Conservation (phyloP, 306 rosid genomes). For the Quercus glauca region DNA sequence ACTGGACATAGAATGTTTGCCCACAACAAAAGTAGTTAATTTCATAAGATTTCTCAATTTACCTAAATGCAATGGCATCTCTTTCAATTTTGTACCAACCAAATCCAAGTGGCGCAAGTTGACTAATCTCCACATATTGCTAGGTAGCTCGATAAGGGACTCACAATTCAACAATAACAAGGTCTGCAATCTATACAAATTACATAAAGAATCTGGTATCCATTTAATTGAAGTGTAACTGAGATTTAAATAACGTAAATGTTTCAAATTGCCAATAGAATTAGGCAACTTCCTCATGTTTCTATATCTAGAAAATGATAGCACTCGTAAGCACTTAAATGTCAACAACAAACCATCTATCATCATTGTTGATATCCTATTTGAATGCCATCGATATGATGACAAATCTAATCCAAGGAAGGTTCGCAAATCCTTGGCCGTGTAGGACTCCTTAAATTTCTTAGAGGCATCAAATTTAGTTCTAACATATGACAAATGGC, state of each 20-base stretch:
- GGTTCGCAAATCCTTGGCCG: background rate
- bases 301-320: background rate
- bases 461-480: background rate
- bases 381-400: rapidly evolving
- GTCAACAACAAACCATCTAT: rapidly evolving
- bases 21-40: no score
- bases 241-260: constrained; percentile 15
- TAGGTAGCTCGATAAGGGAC: no score
- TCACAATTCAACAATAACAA: rapidly evolving
- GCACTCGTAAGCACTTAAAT: background rate
- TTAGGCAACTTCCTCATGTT: background rate
- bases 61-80: no score
- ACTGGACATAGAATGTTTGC: no score
- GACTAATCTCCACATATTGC: no score
- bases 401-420: background rate
- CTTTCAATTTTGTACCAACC: no score
- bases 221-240: background rate
- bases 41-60: no score
- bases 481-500: constrained; percentile 3
- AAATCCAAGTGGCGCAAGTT: no score
- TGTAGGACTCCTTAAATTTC: background rate
- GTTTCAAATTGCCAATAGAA: background rate
- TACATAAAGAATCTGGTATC: constrained; percentile 12
- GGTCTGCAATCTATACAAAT: constrained; percentile 10
- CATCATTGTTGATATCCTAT: background rate